Conservation (phyloP, 257 asterid genomes). For the Verbascum thapsus region DNA sequence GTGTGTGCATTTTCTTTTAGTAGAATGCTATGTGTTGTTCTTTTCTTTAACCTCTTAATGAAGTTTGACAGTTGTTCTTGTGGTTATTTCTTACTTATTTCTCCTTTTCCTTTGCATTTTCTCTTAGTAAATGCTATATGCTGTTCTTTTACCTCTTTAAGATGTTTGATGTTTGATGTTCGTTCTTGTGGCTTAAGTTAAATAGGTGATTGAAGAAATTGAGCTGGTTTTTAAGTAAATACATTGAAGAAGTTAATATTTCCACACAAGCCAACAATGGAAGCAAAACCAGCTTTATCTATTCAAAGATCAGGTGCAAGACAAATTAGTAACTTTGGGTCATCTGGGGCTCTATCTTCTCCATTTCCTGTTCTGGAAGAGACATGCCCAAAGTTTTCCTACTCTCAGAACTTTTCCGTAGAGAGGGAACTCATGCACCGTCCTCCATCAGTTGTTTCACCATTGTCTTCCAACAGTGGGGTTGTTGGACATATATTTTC, state of each 20-base stretch:
- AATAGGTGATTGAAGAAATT: constrained; percentile 6
- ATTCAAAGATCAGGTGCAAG: constrained; percentile 56
- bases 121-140: neutral
- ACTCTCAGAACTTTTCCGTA: constrained; percentile 35
- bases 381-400: constrained; percentile 41
- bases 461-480: constrained; percentile 53
- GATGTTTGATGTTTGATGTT: constrained; percentile 21
- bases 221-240: constrained; percentile 3
- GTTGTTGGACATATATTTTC: constrained; percentile 64
- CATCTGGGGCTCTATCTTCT: constrained; percentile 53
- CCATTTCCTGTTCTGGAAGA: constrained; percentile 51
- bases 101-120: constrained; percentile 11
- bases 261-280: constrained; percentile 39
- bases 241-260: constrained; percentile 7
- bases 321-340: constrained; percentile 53
- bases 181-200: constrained; percentile 22
- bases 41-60: constrained; percentile 5
- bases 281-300: constrained; percentile 53
- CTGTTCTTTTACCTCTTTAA: neutral
- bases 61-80: constrained; percentile 23
- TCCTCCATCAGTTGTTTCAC: constrained; percentile 40
- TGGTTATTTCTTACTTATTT: constrained; percentile 21
- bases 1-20: constrained; percentile 3
- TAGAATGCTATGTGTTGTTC: neutral
- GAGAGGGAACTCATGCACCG: constrained; percentile 43